phyloP scores from a whole-genome alignment of 805 yeast genomes.

The Myxozyma monticola region DNA sequence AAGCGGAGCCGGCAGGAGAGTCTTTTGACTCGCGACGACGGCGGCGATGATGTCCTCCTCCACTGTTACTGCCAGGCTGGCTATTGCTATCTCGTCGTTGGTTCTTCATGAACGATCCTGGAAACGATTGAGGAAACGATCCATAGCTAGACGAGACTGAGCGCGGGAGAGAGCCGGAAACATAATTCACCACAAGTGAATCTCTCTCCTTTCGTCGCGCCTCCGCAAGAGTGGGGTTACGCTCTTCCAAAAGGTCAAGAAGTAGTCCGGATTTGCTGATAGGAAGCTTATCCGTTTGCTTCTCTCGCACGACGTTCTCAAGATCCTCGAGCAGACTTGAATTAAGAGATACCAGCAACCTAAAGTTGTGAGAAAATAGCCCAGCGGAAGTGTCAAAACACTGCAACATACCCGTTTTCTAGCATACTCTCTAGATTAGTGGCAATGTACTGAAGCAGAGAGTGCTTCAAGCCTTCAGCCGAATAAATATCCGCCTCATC shows the following conservation, averaged over 20 bases:
- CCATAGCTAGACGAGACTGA: constrained; percentile 1
- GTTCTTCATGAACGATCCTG: constrained; percentile 6
- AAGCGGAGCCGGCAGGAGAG: too few relatives aligned
- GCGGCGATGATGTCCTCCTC: neutral
- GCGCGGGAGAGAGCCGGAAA: constrained; percentile 12
- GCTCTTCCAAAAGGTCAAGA: constrained; percentile 24
- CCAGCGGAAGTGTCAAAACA: too few relatives aligned
- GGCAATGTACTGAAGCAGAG: constrained; percentile 67
- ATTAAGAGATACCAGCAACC: constrained; percentile 11
- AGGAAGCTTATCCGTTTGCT: constrained; percentile 26
- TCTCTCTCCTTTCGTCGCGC: constrained; percentile 20
- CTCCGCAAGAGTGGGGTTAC: constrained; percentile 18
- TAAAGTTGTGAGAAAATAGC: too few relatives aligned
- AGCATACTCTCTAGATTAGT: constrained; percentile 64
- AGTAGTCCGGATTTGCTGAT: constrained; percentile 24
- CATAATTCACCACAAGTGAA: constrained; percentile 4
- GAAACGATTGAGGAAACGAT: constrained; percentile 3
- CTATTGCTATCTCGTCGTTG: too few relatives aligned
- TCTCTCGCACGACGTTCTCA: constrained; percentile 20
- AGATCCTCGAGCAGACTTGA: constrained; percentile 15
- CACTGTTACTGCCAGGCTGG: too few relatives aligned
- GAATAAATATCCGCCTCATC: constrained; percentile 53
- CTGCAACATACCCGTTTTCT: constrained; percentile 42
- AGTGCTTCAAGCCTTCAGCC: constrained; percentile 56
- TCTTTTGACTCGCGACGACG: constrained; percentile 17